Evolutionary conservation across 2,329 filamentous ascomycete species (phyloP).

Genomic region (Aspergillus clavatus): DNA sequence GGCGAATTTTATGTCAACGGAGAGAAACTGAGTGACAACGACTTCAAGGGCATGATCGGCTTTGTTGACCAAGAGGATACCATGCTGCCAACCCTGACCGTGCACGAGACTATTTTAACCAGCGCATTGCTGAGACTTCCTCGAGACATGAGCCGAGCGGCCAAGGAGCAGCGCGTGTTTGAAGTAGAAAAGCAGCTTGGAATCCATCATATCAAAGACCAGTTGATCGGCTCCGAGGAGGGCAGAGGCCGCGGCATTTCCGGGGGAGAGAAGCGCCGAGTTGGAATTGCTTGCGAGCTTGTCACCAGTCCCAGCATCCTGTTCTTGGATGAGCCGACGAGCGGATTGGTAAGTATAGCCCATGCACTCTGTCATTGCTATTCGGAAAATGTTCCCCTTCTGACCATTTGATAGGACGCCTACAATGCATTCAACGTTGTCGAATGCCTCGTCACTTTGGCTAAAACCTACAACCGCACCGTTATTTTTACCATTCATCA

Average conservation of each 20-base stretch:
- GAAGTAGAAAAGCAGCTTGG: constrained; percentile 96
- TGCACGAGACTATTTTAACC: constrained; percentile 95
- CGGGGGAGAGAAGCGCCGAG: constrained; percentile 90
- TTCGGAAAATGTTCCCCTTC: neutral
- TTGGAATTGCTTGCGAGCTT: constrained; percentile 94
- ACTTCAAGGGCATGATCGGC: constrained; percentile 88
- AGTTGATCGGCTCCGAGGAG: constrained; percentile 93
- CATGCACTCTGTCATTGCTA: neutral
- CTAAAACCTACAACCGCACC: constrained; percentile 94
- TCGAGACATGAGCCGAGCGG: constrained; percentile 75
- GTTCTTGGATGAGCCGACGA: constrained; percentile 95
- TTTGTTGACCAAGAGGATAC: constrained; percentile 99
- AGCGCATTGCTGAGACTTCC: constrained; percentile 90
- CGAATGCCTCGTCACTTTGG: constrained; percentile 88
- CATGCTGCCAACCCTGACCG: constrained; percentile 89
- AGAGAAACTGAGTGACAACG: constrained; percentile 74
- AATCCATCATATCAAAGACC: constrained; percentile 89
- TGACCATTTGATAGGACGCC: constrained; percentile 56
- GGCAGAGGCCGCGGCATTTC: constrained; percentile 92
- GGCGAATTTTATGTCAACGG: constrained; percentile 93
- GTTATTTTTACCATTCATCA: constrained; percentile 99
- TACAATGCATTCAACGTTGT: constrained; percentile 98
- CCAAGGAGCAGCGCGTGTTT: constrained; percentile 86
- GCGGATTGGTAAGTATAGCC: constrained; percentile 56
- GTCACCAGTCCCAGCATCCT: constrained; percentile 96